phyloP scores from a whole-genome alignment of 768 basidiomycete species.

The Boletus sensibilis region DNA sequence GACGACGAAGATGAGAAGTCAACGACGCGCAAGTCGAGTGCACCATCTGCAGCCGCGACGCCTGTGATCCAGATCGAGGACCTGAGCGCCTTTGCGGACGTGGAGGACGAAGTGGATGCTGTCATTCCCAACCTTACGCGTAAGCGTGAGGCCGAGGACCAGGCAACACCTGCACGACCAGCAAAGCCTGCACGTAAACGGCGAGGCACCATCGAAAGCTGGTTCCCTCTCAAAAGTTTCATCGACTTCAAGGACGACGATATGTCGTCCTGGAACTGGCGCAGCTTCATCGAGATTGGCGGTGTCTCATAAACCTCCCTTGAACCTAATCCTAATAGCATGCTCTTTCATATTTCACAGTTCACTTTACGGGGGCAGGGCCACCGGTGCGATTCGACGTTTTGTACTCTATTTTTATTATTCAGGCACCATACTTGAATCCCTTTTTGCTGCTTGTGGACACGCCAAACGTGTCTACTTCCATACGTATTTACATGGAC shows the following conservation, averaged over 20 bases:
- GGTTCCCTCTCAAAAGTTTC: conserved; percentile 62
- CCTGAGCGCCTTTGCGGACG: conserved; percentile 26
- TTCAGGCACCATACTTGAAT: conserved; percentile 16
- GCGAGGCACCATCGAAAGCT: conserved; percentile 45
- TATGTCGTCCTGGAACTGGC: conserved; percentile 51
- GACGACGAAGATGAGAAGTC: conserved; percentile 58
- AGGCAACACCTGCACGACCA: conserved; percentile 8
- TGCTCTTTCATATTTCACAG: not conserved
- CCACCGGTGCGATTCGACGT: not conserved
- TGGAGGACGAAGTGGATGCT: conserved; percentile 33
- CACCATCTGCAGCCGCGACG: conserved; percentile 3
- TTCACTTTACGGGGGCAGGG: not conserved
- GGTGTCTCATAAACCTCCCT: conserved; percentile 20
- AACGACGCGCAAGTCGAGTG: not conserved
- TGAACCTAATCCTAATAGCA: not conserved
- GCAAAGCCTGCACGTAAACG: conserved; percentile 29
- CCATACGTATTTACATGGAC: conserved; percentile 26
- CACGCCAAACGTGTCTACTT: conserved; percentile 6
- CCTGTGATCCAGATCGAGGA: conserved; percentile 23
- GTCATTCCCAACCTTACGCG: conserved; percentile 19
- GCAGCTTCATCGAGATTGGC: conserved; percentile 62
- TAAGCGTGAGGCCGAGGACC: conserved; percentile 10
- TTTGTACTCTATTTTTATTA: conserved; percentile 9
- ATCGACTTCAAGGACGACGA: conserved; percentile 59
- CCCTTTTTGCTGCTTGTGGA: not conserved